These are phyloP conservation scores for Phytophthora sojae DNA, from an alignment of 352 stramenopile genomes.

Conservation along the genomic window DNA sequence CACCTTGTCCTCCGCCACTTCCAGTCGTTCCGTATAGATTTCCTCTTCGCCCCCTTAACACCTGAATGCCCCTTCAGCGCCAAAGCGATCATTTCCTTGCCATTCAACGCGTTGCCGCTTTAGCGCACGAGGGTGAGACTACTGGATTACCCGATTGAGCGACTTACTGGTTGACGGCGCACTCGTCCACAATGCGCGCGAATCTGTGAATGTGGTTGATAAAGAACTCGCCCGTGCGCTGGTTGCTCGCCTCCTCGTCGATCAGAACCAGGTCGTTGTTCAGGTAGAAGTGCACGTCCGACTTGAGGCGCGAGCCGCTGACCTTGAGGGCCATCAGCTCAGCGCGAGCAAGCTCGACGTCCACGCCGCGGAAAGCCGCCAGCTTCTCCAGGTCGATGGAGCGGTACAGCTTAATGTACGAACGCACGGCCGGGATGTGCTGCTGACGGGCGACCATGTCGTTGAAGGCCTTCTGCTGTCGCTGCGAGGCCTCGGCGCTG, in stretches of 20 bases:
- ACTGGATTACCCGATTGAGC: conserved; percentile 15
- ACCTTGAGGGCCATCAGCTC: conserved; percentile 89
- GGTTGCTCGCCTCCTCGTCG: conserved; percentile 85
- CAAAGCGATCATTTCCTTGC: conserved; percentile 30
- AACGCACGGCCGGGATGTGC: conserved; percentile 91
- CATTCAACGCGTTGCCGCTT: conserved; percentile 28
- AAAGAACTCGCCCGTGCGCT: conserved; percentile 91
- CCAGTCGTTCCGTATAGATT: conserved; percentile 29
- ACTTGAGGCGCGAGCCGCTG: conserved; percentile 65
- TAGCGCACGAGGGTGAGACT: conserved; percentile 11
- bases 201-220: conserved; percentile 91
- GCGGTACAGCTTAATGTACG: conserved; percentile 97
- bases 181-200: conserved; percentile 87
- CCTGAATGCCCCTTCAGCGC: conserved; percentile 15
- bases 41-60: conserved; percentile 19
- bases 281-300: conserved; percentile 88
- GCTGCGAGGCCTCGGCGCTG: conserved; percentile 68
- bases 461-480: conserved; percentile 89
- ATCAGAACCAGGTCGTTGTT: conserved; percentile 82
- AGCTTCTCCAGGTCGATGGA: conserved; percentile 96
- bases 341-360: conserved; percentile 67
- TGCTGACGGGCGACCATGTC: conserved; percentile 91
- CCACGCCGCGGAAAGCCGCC: conserved; percentile 89
- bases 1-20: conserved; percentile 33
- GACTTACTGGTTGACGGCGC: conserved; percentile 60